Base-by-base conservation (phyloP, 1,284 basidiomycete species). In the Mycosarcoma mackinlayi region DNA sequence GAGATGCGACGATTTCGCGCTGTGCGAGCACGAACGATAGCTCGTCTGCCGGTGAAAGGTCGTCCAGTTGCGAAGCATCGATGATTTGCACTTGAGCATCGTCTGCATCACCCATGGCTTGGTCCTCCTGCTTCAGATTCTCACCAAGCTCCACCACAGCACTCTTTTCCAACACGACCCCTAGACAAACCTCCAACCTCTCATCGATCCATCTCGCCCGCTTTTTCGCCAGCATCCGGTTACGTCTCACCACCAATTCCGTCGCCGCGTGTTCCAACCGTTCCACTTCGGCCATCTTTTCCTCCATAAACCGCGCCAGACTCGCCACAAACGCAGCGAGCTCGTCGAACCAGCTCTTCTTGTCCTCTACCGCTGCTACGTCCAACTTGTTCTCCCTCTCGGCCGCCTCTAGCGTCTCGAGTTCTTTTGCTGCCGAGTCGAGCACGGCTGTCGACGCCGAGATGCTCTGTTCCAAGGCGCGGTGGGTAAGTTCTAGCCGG, bases 341-440 rank as follows among this genome's bases (percentile, higher is more conserved):
- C 61, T 82, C 80, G 11, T 66, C 39, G 44, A 79, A 77, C 77
- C 79, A 82, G 21, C 66, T 68, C 42, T 59, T 58, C 31, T 75
- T 76, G 14, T 68, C 63, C 28, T 78, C 79, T 4, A 70, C 51
- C 10, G 30, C 57, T 10, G 24, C 70, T 4, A 78, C 70, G 10
- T 70, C 61, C 3, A 34, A 31, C 55, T 79, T 76, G 50, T 75
- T 76, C 30, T 62, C 54, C 37, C 13, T 21, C 37, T 79, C 74
- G 16, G 76, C 77, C 3, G 28, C 45, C 3, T 70, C 66, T 1
- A 82, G 38, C 31, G 38, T 27, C 14, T 52, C 48, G 9, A 82
- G 33, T 21, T 60, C 65, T 7, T 37, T 39, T 5, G 28, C 31
- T 1, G 77, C 52, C 16, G 69, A 68, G 1, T 38, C 38, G 1